Percentiles rank a stretch among this genome's conserved stretches.
Conservation (phyloP, 345 rosid genomes). For the Camelina sativa region DNA sequence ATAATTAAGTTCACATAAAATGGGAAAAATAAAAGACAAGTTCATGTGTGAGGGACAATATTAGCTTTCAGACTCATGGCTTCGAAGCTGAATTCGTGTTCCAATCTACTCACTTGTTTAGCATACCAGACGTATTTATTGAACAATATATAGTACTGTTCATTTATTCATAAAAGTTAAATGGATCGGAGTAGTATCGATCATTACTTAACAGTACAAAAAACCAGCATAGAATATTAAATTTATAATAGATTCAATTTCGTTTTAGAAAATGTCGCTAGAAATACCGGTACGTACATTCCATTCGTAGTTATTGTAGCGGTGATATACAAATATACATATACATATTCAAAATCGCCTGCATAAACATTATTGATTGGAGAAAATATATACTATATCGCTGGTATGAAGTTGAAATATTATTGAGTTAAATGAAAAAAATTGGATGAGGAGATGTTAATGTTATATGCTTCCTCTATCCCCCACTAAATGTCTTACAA, state of each 20-base stretch:
- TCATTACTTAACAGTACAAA: background rate
- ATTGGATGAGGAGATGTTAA: slow-evolving; percentile 32
- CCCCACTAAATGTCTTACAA: slow-evolving; percentile 37
- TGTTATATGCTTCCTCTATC: slow-evolving; percentile 39
- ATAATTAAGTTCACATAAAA: background rate
- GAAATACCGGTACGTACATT: background rate
- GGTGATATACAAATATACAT: slow-evolving; percentile 31
- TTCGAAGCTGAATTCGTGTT: slow-evolving; percentile 38
- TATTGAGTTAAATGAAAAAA: slow-evolving; percentile 8
- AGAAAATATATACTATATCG: background rate
- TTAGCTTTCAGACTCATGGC: slow-evolving; percentile 38
- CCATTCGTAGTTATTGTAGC: slow-evolving; percentile 13
- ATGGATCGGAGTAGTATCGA: no score
- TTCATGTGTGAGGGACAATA: slow-evolving; percentile 40
- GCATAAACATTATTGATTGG: background rate
- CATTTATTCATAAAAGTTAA: background rate
- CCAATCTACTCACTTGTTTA: background rate
- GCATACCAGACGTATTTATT: slow-evolving; percentile 23
- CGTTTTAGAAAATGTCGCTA: background rate
- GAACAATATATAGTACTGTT: slow-evolving; percentile 4
- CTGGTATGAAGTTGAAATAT: slow-evolving; percentile 41
- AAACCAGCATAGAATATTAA: background rate
- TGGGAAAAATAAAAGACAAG: slow-evolving; percentile 27
- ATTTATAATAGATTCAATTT: background rate
- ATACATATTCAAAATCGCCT: background rate